phyloP scores from a whole-genome alignment of 208 protist genomes.

The Crithidia acanthocephali region DNA sequence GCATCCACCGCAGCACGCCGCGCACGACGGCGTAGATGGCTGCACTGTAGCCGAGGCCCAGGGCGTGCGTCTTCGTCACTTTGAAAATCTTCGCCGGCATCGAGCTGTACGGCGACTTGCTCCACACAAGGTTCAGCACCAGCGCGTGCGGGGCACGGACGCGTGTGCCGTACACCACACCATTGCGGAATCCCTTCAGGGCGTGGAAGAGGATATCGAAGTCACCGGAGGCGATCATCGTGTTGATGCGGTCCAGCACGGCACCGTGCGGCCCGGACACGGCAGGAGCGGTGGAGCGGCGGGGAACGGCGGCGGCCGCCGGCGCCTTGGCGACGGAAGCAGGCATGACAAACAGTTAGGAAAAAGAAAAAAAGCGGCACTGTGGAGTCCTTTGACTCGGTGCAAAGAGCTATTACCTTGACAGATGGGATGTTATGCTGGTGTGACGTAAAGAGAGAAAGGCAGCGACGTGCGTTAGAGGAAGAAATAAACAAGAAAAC shows the following conservation, averaged over 20 bases:
- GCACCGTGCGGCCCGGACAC: slow-evolving; percentile 29
- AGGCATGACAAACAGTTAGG: slow-evolving; percentile 5
- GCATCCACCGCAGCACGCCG: slow-evolving; percentile 38
- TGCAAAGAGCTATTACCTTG: too few species aligned
- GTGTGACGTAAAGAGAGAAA: too few species aligned
- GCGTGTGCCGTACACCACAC: slow-evolving; percentile 83
- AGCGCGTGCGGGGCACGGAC: slow-evolving; percentile 89
- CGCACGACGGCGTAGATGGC: slow-evolving; percentile 66
- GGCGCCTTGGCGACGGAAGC: not conserved
- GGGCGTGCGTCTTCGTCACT: slow-evolving; percentile 73
- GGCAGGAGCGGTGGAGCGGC: not conserved
- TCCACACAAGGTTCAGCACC: slow-evolving; percentile 89
- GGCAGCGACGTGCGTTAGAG: too few species aligned
- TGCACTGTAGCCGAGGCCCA: slow-evolving; percentile 70
- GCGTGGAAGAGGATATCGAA: slow-evolving; percentile 69
- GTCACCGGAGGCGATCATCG: slow-evolving; percentile 68
- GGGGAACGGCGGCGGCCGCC: not conserved
- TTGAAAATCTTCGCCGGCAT: slow-evolving; percentile 65
- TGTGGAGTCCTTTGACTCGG: too few species aligned
- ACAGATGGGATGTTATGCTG: too few species aligned
- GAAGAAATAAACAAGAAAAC: too few species aligned
- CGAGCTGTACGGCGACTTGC: slow-evolving; percentile 58
- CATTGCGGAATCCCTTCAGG: slow-evolving; percentile 88
- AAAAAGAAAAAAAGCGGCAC: not conserved
- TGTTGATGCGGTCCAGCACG: slow-evolving; percentile 46